Percentiles rank a stretch among this genome's conserved stretches.
phyloP scores from a whole-genome alignment of 2,329 filamentous ascomycete species.

The Paecilomyces formosus region DNA sequence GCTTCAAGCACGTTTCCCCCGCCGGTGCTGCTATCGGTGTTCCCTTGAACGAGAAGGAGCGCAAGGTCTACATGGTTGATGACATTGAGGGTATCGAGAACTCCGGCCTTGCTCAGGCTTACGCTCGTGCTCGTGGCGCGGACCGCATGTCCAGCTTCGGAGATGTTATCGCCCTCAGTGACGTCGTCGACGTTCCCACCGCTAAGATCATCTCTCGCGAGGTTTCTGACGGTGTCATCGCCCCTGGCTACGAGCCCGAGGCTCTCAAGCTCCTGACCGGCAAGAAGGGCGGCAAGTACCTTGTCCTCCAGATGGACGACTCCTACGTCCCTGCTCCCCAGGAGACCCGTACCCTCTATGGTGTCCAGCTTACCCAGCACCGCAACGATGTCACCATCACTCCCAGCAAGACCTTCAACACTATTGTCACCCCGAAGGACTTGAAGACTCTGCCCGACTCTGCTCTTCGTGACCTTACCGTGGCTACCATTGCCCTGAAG shows the following conservation, averaged over 20 bases:
- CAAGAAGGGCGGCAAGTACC: constrained; percentile 97
- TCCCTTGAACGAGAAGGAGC: constrained; percentile 76
- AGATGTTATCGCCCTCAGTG: constrained; percentile 88
- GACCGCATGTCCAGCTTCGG: constrained; percentile 99
- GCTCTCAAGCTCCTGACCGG: constrained; percentile 88
- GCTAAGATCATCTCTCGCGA: constrained; percentile 97
- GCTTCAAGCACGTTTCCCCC: constrained; percentile 98
- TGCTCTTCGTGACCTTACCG: constrained; percentile 80
- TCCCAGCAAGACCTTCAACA: constrained; percentile 72
- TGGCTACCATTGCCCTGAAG: constrained; percentile 95
- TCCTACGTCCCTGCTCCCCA: constrained; percentile 66
- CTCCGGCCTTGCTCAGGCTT: constrained; percentile 84
- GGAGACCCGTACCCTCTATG: constrained; percentile 84
- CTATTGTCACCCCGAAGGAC: constrained; percentile 80
- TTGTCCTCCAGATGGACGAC: constrained; percentile 90
- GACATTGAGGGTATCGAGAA: constrained; percentile 84
- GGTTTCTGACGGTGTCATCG: constrained; percentile 94
- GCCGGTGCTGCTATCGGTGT: constrained; percentile 92
- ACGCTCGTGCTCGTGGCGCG: constrained; percentile 87
- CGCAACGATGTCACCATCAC: constrained; percentile 87
- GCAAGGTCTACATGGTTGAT: constrained; percentile 97
- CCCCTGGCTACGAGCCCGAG: constrained; percentile 74
- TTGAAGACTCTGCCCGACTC: constrained; percentile 63
- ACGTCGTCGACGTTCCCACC: constrained; percentile 82
- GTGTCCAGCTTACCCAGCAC: constrained; percentile 78